Evolutionary conservation across 2,329 filamentous ascomycete species (phyloP), one percentile per base, ranked within the genome.

Genomic region (Lachnellula suecica): DNA sequence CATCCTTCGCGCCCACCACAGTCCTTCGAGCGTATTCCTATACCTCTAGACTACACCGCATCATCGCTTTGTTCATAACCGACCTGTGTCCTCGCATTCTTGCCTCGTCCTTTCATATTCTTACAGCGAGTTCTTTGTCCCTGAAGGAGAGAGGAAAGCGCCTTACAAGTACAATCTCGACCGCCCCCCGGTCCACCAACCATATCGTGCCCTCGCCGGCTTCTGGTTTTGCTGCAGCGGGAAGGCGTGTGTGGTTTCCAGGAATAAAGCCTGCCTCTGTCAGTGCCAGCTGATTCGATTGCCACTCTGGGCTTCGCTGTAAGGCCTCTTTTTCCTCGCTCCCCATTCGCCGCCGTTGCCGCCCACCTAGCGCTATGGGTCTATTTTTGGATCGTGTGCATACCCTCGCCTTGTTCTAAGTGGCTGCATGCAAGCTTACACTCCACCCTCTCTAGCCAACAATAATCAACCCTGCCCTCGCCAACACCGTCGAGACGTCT

Each of bases 371-470:
- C 31, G 13, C 17, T 35, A 10, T n/a, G 31, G 48, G 47, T 44
- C 56, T 59, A 59, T 59, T 56, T 58, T 53, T 56, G 46, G 56
- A 57, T 50, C 46, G 46, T 35, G n/a, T 53, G 49, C 56, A 52
- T 56, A 41, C 42, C 47, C 45, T 58, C 46, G 48, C 53, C 48
- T 45, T 44, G 48, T 48, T 38, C 48, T 52, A 15, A 52, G 49
- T 58, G 58, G 58, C 49, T 50, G 48, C 45, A 51, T 48, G 52
- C 49, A 44, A 54, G 56, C 59, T 62, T 58, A 60, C 59, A 60
- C 56, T 54, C n/a, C 8, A 19, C 13, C 19, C 17, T 20, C 40
- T 4, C 19, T 42, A 20, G n/a, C n/a, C n/a, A n/a, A n/a, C n/a
- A n/a, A n/a, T n/a, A n/a, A n/a, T n/a, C n/a, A n/a, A n/a, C 49